These are phyloP conservation scores for Piromyces sp. DNA, from an alignment of 192 early-diverging fungal genomes.

Conservation along the genomic window DNA sequence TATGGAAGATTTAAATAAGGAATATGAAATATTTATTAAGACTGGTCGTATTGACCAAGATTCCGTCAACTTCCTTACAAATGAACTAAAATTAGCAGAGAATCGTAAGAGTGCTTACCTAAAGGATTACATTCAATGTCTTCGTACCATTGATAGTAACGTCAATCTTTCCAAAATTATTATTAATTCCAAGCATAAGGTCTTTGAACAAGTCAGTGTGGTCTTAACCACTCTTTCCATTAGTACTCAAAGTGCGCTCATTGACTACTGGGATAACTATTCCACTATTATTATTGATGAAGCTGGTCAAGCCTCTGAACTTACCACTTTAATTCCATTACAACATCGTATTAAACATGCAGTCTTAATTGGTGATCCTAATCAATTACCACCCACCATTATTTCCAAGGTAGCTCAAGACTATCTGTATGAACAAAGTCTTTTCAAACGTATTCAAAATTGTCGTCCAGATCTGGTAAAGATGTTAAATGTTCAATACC, in stretches of 20 bases:
- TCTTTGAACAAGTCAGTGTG: constrained; percentile 69
- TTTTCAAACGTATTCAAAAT: constrained; percentile 77
- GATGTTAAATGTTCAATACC: constrained; percentile 84
- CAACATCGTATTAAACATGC: constrained; percentile 61
- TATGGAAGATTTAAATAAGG: constrained; percentile 7
- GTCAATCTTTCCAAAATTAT: neutral
- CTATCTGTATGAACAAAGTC: constrained; percentile 63
- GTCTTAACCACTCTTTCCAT: constrained; percentile 66
- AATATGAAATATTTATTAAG: constrained; percentile 1
- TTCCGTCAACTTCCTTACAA: constrained; percentile 10
- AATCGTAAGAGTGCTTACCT: neutral
- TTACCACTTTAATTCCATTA: constrained; percentile 71
- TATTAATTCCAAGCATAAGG: constrained; percentile 27
- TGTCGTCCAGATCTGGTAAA: constrained; percentile 40
- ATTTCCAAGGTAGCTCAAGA: constrained; percentile 47
- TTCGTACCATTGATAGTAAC: neutral
- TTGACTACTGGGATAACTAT: constrained; percentile 29
- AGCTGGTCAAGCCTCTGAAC: constrained; percentile 82
- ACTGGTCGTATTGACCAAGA: constrained; percentile 2
- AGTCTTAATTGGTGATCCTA: constrained; percentile 83
- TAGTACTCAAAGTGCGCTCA: constrained; percentile 67
- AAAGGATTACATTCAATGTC: neutral
- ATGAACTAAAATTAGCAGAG: constrained; percentile 9
- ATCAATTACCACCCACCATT: constrained; percentile 85
- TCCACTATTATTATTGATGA: constrained; percentile 87